Conservation (phyloP, 78 protist genomes). For the Thecamonas trahens region DNA sequence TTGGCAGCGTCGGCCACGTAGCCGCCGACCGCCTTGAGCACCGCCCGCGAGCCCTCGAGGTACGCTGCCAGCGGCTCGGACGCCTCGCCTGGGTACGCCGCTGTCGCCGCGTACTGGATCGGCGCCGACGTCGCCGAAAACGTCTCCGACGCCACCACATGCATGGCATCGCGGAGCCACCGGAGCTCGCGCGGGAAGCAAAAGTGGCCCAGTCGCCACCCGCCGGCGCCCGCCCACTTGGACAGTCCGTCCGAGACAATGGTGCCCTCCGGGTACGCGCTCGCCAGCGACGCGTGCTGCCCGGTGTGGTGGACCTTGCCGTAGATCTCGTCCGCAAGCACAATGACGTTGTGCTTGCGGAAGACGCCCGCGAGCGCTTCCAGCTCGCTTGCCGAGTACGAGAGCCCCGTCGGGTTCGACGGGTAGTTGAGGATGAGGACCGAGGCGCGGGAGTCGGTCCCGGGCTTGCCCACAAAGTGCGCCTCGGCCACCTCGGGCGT, state of each 20-base stretch:
- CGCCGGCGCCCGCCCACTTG: slow-evolving; percentile 21
- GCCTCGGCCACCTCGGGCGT: slow-evolving; percentile 1
- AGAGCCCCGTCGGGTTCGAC: not conserved
- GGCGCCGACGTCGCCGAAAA: slow-evolving; percentile 4
- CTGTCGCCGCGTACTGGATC: not conserved
- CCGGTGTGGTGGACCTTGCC: not conserved
- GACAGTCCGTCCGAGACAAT: slow-evolving; percentile 5
- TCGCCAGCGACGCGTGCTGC: not conserved
- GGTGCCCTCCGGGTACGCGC: slow-evolving; percentile 8
- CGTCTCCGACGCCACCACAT: slow-evolving; percentile 7
- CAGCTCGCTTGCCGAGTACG: slow-evolving; percentile 7
- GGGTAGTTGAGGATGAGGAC: slow-evolving; percentile 10
- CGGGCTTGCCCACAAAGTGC: no score
- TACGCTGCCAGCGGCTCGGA: no score
- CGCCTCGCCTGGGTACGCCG: not conserved
- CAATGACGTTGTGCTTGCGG: not conserved
- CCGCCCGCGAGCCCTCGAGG: no score
- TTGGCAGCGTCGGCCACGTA: no score
- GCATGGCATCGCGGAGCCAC: not conserved
- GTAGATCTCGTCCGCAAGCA: slow-evolving; percentile 6
- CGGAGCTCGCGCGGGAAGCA: not conserved
- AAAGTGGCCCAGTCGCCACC: slow-evolving; percentile 6
- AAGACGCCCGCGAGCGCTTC: not conserved
- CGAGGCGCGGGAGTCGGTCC: not conserved
- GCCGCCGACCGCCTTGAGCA: no score